Percentiles rank a stretch among this genome's conserved stretches.
Evolutionary conservation across 1,284 basidiomycete genomes (phyloP).

Genomic region (Irpex sp.): DNA sequence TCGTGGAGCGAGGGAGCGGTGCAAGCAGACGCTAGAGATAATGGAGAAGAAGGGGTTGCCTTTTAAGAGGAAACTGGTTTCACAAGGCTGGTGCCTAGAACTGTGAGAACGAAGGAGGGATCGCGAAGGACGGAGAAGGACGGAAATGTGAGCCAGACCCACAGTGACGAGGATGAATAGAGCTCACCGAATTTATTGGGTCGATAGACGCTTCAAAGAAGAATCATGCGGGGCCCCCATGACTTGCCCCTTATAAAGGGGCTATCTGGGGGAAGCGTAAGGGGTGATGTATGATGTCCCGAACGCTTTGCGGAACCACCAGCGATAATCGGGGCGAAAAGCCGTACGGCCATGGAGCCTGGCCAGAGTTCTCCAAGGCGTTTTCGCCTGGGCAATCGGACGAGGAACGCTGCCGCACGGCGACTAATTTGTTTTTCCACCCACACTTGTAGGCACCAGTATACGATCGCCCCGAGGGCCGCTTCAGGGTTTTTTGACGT

Average conservation of each 20-base stretch:
- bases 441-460: not conserved
- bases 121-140: not conserved
- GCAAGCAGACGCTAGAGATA: not conserved
- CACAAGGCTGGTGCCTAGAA: not conserved
- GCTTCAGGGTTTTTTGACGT: not conserved
- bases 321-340: not conserved
- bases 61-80: not conserved
- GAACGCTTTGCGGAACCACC: not conserved
- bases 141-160: not conserved
- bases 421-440: not conserved
- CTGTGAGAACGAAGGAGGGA: not conserved
- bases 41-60: not conserved
- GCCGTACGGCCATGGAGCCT: not conserved
- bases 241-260: not conserved
- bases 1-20: not conserved
- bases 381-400: not conserved
- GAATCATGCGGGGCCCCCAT: not conserved
- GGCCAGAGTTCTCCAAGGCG: not conserved
- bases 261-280: not conserved
- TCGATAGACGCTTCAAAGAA: not conserved
- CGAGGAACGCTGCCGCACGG: not conserved
- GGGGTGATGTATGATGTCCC: not conserved
- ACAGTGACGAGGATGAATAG: not conserved
- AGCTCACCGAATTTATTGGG: not conserved
- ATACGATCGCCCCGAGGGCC: not conserved